phyloP scores from a whole-genome alignment of 2,329 filamentous ascomycete species.

The Botrytis galanthina region DNA sequence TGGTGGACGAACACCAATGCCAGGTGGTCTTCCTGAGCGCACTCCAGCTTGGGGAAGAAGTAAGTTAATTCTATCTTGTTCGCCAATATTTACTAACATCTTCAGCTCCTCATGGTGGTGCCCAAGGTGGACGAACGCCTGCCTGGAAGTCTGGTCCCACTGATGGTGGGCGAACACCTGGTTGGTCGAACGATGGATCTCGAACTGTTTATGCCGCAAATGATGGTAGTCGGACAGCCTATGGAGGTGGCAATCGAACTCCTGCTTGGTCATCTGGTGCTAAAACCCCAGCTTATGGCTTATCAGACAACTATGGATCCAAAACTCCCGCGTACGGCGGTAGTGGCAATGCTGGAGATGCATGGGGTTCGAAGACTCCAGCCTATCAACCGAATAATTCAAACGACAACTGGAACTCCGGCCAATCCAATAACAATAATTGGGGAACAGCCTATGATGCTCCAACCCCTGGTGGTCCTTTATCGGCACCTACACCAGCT shows the following conservation, averaged over 20 bases:
- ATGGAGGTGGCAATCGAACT: slow-evolving; percentile 70
- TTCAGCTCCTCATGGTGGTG: slow-evolving; percentile 53
- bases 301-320: slow-evolving; percentile 62
- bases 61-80: slow-evolving; percentile 45
- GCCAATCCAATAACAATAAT: slow-evolving; percentile 40
- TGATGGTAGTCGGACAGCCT: slow-evolving; percentile 66
- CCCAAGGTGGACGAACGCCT: slow-evolving; percentile 59
- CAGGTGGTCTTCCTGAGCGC: slow-evolving; percentile 56
- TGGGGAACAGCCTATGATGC: slow-evolving; percentile 58
- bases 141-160: slow-evolving; percentile 58
- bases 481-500: slow-evolving; percentile 61
- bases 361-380: slow-evolving; percentile 65
- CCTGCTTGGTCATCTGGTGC: slow-evolving; percentile 77
- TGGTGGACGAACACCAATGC: slow-evolving; percentile 68
- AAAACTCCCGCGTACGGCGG: slow-evolving; percentile 75
- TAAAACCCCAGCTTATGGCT: slow-evolving; percentile 61
- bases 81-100: slow-evolving; percentile 4
- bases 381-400: slow-evolving; percentile 70
- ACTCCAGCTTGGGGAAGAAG: slow-evolving; percentile 76
- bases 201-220: slow-evolving; percentile 64
- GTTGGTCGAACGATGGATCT: slow-evolving; percentile 64
- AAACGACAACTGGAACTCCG: slow-evolving; percentile 44
- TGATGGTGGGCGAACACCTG: slow-evolving; percentile 58
- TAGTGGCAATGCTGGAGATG: slow-evolving; percentile 51
- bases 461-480: slow-evolving; percentile 60